Conservation (phyloP, 192 early-diverging fungal genomes). For the Allomyces arbusculus region DNA sequence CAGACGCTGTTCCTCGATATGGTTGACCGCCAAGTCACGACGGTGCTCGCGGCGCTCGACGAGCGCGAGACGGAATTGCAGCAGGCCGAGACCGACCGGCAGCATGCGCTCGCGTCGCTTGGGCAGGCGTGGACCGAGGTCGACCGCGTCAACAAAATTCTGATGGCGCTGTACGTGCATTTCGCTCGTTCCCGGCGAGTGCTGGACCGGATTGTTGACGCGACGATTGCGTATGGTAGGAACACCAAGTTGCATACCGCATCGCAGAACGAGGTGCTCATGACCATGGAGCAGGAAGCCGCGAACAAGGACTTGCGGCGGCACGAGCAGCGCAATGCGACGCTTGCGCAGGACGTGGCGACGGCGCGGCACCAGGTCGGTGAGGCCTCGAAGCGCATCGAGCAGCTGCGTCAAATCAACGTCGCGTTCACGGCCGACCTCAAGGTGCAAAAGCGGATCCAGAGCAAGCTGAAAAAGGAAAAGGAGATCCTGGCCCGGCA, state of each 20-base stretch:
- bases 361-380: not conserved
- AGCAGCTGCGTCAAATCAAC: conserved; percentile 21
- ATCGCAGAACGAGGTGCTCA: too few relatives aligned
- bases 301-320: too few relatives aligned
- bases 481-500: conserved; percentile 7
- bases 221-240: too few relatives aligned
- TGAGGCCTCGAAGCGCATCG: not conserved
- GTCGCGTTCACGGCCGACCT: conserved; percentile 19
- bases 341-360: not conserved
- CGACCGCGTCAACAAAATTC: not conserved
- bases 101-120: not conserved
- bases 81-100: not conserved
- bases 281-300: too few relatives aligned
- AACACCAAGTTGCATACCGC: too few relatives aligned
- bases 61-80: not conserved
- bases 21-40: not conserved
- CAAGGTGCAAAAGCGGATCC: conserved; percentile 25
- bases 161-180: not conserved
- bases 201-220: too few relatives aligned
- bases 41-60: not conserved
- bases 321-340: too few relatives aligned
- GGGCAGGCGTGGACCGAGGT: not conserved
- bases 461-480: conserved; percentile 25
- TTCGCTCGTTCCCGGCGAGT: too few relatives aligned
- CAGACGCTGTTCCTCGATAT: not conserved